Conservation (phyloP, 305 asterid genomes). For the Fraxinus baroniana region DNA sequence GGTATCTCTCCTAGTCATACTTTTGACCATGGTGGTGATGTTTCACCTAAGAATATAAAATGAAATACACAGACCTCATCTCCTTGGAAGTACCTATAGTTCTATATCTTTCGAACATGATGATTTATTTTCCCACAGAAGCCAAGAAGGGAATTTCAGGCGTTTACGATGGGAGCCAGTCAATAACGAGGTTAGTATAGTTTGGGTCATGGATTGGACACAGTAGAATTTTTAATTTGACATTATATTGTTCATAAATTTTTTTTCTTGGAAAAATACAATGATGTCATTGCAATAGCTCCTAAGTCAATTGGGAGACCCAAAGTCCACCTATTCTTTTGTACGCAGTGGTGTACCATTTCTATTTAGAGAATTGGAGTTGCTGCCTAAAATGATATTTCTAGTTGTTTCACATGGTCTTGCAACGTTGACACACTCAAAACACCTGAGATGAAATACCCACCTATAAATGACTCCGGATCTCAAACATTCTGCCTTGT, state of each 20-base stretch:
- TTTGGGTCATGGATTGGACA: neutral
- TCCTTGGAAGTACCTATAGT: neutral
- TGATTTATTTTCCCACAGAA: slow-evolving; percentile 29
- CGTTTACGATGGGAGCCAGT: slow-evolving; percentile 27
- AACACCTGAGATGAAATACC: neutral
- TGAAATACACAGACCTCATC: neutral
- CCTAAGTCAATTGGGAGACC: neutral
- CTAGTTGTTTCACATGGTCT: neutral
- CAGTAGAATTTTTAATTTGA: slow-evolving; percentile 9
- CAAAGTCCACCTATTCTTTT: neutral
- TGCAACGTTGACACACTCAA: neutral
- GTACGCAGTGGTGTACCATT: neutral
- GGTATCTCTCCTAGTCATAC: slow-evolving; percentile 39
- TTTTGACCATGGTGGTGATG: slow-evolving; percentile 3
- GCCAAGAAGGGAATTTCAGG: slow-evolving; percentile 29
- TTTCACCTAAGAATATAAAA: neutral
- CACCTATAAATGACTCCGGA: neutral
- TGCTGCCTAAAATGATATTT: neutral
- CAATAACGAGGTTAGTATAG: slow-evolving; percentile 46
- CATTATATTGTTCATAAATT: slow-evolving; percentile 2
- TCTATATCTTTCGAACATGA: slow-evolving; percentile 1
- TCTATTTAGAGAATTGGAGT: neutral
- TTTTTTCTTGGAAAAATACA: neutral
- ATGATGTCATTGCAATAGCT: neutral
- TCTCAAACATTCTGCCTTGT: neutral